Evolutionary conservation across 2,329 filamentous ascomycete genomes (phyloP).

Genomic region (Geosmithia morbida): DNA sequence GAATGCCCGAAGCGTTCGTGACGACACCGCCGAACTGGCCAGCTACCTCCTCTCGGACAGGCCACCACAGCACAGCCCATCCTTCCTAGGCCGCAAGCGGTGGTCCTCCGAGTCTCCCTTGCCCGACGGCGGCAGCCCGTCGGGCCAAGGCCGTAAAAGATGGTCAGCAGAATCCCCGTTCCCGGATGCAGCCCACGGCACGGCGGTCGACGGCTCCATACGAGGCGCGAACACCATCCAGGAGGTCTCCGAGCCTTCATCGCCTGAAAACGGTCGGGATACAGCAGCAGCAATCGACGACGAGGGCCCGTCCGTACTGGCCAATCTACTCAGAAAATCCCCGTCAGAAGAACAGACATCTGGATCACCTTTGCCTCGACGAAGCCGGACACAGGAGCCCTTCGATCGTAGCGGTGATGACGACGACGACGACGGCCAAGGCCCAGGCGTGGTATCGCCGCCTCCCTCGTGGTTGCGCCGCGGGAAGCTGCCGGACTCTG

Average conservation of each 20-base stretch:
- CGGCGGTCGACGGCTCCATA: slow-evolving; percentile 1
- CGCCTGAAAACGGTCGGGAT: slow-evolving; percentile 15
- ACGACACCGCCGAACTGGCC: slow-evolving; percentile 78
- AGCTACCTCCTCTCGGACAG: slow-evolving; percentile 63
- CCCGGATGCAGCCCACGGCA: slow-evolving; percentile 9
- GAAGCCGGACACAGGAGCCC: not conserved
- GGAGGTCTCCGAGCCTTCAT: slow-evolving; percentile 45
- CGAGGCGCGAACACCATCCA: slow-evolving; percentile 34
- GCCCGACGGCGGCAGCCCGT: slow-evolving; percentile 8
- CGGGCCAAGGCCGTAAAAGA: not conserved
- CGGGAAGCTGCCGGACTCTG: not conserved
- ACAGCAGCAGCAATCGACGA: not conserved
- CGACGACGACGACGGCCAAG: not conserved
- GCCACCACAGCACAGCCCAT: slow-evolving; percentile 25
- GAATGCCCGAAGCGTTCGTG: slow-evolving; percentile 65
- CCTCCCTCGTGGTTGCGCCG: not conserved
- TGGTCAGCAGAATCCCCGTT: slow-evolving; percentile 2
- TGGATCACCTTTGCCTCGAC: not conserved
- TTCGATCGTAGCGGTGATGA: not conserved
- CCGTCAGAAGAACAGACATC: slow-evolving; percentile 16
- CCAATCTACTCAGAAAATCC: slow-evolving; percentile 27
- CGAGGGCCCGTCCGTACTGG: slow-evolving; percentile 23
- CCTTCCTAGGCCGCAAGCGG: slow-evolving; percentile 27
- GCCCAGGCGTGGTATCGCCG: not conserved
- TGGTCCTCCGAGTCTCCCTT: slow-evolving; percentile 7